A percentile compares a stretch with the other conserved stretches of the same genome.
These are phyloP conservation scores for Capsicum chinense DNA, from an alignment of 257 asterid genomes.

Conservation along the genomic window DNA sequence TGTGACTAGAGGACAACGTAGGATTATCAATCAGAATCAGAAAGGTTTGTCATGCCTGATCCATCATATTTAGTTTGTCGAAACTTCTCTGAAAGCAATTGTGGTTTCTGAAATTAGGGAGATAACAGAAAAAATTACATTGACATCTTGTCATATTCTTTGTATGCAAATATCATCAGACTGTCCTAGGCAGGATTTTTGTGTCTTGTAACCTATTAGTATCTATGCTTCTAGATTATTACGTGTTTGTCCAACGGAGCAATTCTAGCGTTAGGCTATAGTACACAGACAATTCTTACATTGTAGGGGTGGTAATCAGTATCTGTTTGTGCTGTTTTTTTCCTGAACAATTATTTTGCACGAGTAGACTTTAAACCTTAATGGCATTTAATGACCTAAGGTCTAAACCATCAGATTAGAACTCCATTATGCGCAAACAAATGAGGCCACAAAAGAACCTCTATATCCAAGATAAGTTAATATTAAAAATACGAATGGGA, in stretches of 20 bases:
- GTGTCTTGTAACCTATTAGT: not conserved
- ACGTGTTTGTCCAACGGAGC: too few species aligned
- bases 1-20: conserved; percentile 43
- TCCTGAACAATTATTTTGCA: not conserved
- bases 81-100: not conserved
- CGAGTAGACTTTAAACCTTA: not conserved
- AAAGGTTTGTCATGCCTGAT: conserved; percentile 24
- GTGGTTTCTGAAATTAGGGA: not conserved
- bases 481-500: not conserved
- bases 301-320: not conserved
- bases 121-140: not conserved
- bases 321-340: conserved; percentile 8
- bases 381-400: too few species aligned
- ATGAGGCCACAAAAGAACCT: not conserved
- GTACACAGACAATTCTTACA: not conserved
- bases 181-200: not conserved
- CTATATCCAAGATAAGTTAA: not conserved
- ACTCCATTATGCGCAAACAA: too few species aligned
- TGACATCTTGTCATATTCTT: not conserved
- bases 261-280: not conserved
- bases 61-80: conserved; percentile 14
- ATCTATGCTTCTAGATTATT: not conserved
- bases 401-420: too few species aligned
- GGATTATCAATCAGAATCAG: conserved; percentile 28
- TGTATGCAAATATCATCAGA: not conserved